Percentiles rank a stretch among this genome's conserved stretches.
These are phyloP conservation scores for Mantamonas sphyraenae DNA, from an alignment of 78 protist species.

Conservation along the genomic window DNA sequence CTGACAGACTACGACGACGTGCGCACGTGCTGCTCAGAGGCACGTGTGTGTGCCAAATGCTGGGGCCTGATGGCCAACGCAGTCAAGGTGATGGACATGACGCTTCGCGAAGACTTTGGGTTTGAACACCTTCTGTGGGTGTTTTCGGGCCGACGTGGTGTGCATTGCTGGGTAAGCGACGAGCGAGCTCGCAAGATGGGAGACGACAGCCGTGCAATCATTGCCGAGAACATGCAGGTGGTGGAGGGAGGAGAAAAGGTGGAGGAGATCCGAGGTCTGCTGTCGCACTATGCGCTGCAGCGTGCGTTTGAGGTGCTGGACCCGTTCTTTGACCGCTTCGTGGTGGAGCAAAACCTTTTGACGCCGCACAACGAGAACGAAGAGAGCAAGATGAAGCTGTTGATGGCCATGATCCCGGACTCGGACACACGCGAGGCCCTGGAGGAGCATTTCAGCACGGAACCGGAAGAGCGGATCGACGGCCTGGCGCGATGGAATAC, in stretches of 20 bases:
- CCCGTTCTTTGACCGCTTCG: not conserved
- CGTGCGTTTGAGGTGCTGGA: not conserved
- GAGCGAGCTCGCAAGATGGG: constrained; percentile 56
- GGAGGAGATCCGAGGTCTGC: not conserved
- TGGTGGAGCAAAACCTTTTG: not conserved
- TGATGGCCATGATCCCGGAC: no score
- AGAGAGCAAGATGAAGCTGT: no score
- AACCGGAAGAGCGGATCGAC: no score
- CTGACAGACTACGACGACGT: constrained; percentile 94
- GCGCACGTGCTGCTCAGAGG: constrained; percentile 55
- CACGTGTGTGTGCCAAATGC: constrained; percentile 65
- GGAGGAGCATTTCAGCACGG: no score
- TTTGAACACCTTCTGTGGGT: constrained; percentile 85
- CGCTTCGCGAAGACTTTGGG: constrained; percentile 72
- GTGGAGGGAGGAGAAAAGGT: no score
- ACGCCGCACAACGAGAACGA: no score
- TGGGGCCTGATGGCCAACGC: constrained; percentile 87
- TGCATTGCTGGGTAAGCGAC: constrained; percentile 98
- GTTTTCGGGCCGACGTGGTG: constrained; percentile 96
- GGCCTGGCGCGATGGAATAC: no score
- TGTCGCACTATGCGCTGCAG: not conserved
- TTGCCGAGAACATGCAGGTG: constrained; percentile 59
- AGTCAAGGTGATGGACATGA: constrained; percentile 31
- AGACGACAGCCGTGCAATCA: constrained; percentile 59
- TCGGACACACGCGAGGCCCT: no score